Evolutionary conservation across 495 filamentous ascomycete genomes (phyloP), one percentile per base, ranked within the genome.

Genomic region (Xylaria curta): DNA sequence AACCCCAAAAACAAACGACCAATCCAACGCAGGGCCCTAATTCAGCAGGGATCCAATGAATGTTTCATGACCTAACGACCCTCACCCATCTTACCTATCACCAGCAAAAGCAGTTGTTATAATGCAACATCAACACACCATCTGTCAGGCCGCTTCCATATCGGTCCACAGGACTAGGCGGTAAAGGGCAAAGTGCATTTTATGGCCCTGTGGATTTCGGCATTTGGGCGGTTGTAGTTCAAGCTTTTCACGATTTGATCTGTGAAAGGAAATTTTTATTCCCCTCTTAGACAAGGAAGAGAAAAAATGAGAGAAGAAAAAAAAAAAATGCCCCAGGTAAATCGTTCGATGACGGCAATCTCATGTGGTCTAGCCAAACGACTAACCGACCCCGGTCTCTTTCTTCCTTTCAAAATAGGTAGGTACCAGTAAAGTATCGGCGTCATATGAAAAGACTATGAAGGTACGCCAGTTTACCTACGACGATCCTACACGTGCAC

Each of bases 221-320:
- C 69, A 71, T 71, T 71, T 71, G 69, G 24, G 60, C 69, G 60
- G 46, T 54, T 65, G 33, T 36, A 38, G 65, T 71, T 71, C 69
- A 70, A 64, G 68, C 68, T 64, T 70, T 46, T 46, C 24, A 49
- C 42, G 56, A 66, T 66, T 31, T n/a, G 28, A 42, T 42, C 28
- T 0, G 28, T 40, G 2, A 13, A 24, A 36, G 19, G 15, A 47
- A 46, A 17, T 31, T 69, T 26, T 3, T 46, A 15, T 15, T 21
- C 49, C 64, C 42, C 46, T 33, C 24, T 33, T 67, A 12, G 47
- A 38, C 36, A 38, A 38, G 36, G 36, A 7, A 31, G 2, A n/a
- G 31, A n/a, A n/a, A n/a, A 4, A 31, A 15, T 12, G 42, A 24
- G n/a, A 42, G 38, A 21, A 67, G 17, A 26, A 2, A 0, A 2